Base-by-base conservation (phyloP, 306 rosid species). In the Oxytropis ochrocephala region DNA sequence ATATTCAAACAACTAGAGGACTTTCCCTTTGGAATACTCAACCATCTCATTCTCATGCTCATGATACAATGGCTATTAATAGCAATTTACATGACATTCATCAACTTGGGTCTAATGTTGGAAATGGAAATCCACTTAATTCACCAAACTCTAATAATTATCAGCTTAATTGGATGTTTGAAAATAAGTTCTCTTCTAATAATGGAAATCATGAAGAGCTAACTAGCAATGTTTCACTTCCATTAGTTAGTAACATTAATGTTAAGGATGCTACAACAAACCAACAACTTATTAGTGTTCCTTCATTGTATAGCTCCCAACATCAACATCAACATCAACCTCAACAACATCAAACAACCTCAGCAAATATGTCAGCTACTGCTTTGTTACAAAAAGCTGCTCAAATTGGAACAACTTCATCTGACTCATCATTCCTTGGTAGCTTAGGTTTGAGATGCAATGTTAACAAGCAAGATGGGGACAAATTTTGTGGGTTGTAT, bases 321-420 rank as follows among this genome's bases (percentile, higher is more conserved):
- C 85, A 80, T 8, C 80, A 80, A 62, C 70, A 43, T 4, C 7
- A 14, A 8, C 50, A 56, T 8, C 80, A 80, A 62, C 70, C 44
- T 4, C 7, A 14, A 8, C 50, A 56, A 19, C 48, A 58, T 16
- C 65, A 58, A 35, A 55, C 53, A 54, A 64, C 66, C 7, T 75
- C 71, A 6, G 70, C 87, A 4, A 85, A 82, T 69, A 85, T 89
- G 95, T 92, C 98, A n/a, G 98, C 98, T 41, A 92, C 98, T 0
- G 98, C 98, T 52, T 80, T 92, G 81, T 33, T 92, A 46, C 98
- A 89, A 16, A 92, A 92, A 75, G 98, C 98, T 49, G 89, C 96
- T 17, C 86, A 92, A 71, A 81, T 89, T 29, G 96, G 98, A 0
- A 75, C 88, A 69, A 84, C 87, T 56, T 86, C 93, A 5, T 78